A percentile compares a stretch with the other conserved stretches of the same genome.
Conservation (phyloP, 768 basidiomycete genomes). For the Lactifluus hygrophoroides region DNA sequence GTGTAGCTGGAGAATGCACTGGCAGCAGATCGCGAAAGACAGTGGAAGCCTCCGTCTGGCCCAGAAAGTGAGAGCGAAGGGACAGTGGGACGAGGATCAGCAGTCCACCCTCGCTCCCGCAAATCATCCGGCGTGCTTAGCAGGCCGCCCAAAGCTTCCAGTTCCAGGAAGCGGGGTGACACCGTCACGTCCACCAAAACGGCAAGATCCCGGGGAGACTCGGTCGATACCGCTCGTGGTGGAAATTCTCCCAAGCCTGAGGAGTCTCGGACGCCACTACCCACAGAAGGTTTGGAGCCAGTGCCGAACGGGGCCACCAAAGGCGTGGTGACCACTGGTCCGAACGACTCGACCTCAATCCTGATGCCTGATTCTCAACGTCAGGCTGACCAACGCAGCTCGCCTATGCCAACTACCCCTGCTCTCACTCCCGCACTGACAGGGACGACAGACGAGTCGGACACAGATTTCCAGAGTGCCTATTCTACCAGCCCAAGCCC, state of each 20-base stretch:
- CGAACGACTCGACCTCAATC: neutral
- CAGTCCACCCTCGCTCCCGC: constrained; percentile 27
- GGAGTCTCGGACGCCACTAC: constrained; percentile 6
- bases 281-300: neutral
- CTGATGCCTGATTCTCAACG: no score
- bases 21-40: constrained; percentile 42
- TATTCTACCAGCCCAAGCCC: constrained; percentile 58
- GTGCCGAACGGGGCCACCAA: neutral
- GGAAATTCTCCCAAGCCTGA: neutral
- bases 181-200: constrained; percentile 44
- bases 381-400: neutral
- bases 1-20: constrained; percentile 70
- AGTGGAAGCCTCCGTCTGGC: constrained; percentile 37
- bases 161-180: constrained; percentile 36
- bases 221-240: constrained; percentile 31
- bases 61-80: constrained; percentile 44
- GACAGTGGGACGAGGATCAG: constrained; percentile 28
- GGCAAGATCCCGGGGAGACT: constrained; percentile 28
- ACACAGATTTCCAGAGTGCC: constrained; percentile 72
- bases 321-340: neutral
- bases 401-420: constrained; percentile 17
- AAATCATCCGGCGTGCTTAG: constrained; percentile 27
- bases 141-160: constrained; percentile 16
- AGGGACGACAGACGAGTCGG: constrained; percentile 23
- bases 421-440: constrained; percentile 21